Percentiles rank a stretch among this genome's conserved stretches.
phyloP scores from a whole-genome alignment of 108 stramenopile genomes.

The Cyclotella distinguenda region DNA sequence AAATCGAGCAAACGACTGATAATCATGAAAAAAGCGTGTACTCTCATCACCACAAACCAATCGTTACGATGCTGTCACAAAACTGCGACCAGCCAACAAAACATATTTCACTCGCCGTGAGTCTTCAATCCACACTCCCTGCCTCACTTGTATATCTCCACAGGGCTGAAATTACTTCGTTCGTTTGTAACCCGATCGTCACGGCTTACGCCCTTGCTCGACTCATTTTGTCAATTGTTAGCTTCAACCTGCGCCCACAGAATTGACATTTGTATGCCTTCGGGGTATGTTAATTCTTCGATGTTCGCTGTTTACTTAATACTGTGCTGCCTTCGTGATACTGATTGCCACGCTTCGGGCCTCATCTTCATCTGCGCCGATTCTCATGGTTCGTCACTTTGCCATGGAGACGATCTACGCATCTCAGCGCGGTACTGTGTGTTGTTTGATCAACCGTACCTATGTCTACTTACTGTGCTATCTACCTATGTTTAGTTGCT shows the following conservation, averaged over 20 bases:
- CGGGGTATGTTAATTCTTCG: too few relatives aligned
- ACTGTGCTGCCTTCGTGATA: too few relatives aligned
- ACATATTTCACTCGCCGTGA: conserved; percentile 1
- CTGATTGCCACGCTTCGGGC: neutral
- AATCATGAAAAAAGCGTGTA: too few relatives aligned
- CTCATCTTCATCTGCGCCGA: neutral
- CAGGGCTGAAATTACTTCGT: neutral
- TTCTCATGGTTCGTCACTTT: neutral
- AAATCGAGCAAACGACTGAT: too few relatives aligned
- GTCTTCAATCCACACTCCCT: neutral
- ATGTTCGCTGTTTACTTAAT: too few relatives aligned
- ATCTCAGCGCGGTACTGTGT: neutral
- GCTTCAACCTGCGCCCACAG: too few relatives aligned
- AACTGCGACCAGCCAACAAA: neutral
- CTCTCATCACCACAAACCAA: too few relatives aligned
- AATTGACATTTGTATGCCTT: too few relatives aligned
- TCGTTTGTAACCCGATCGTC: neutral
- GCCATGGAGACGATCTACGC: neutral
- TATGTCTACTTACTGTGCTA: neutral
- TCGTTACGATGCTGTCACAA: conserved; percentile 16
- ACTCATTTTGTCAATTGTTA: too few relatives aligned
- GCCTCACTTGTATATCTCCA: neutral
- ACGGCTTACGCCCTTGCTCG: too few relatives aligned
- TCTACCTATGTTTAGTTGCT: neutral
- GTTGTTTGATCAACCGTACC: neutral